Conservation (phyloP, 2,329 filamentous ascomycete genomes). For the Sodiomyces alkalinus region DNA sequence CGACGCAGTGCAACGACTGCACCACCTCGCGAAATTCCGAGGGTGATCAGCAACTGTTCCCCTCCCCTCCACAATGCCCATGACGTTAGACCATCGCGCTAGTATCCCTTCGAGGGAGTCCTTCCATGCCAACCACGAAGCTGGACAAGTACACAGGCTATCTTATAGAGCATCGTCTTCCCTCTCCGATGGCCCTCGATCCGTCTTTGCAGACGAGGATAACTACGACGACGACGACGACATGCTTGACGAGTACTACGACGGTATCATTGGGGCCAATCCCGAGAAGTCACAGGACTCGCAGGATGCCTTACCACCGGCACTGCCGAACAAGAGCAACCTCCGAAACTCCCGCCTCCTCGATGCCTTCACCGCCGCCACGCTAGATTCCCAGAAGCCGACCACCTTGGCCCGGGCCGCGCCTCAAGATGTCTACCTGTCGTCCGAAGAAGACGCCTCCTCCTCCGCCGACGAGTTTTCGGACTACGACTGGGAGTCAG, state of each 20-base stretch:
- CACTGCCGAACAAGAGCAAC: conserved; percentile 34
- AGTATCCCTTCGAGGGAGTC: conserved; percentile 8
- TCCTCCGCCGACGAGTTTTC: conserved; percentile 46
- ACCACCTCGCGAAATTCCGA: too few relatives aligned
- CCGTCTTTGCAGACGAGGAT: conserved; percentile 6
- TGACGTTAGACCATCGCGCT: conserved; percentile 8
- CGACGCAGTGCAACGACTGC: too few relatives aligned
- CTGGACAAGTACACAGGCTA: conserved; percentile 2
- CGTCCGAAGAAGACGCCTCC: conserved; percentile 50
- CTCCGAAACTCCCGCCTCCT: conserved; percentile 31
- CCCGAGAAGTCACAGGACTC: conserved; percentile 8
- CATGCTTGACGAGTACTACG: conserved; percentile 10
- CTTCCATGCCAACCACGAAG: conserved; percentile 4
- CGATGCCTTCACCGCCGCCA: conserved; percentile 15
- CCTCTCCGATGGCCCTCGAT: conserved; percentile 7
- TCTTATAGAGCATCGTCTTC: conserved; percentile 8
- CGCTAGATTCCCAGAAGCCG: conserved; percentile 11
- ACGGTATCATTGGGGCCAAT: conserved; percentile 7
- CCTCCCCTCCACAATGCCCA: conserved; percentile 8
- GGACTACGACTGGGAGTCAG: conserved; percentile 30
- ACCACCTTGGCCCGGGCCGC: conserved; percentile 20
- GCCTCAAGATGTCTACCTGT: conserved; percentile 47
- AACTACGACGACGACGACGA: conserved; percentile 8
- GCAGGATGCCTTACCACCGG: conserved; percentile 20
- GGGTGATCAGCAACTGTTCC: too few relatives aligned